Evolutionary conservation across 345 rosid species (phyloP), one percentile per base, ranked within the genome.

Genomic region (Hibiscus trionum): DNA sequence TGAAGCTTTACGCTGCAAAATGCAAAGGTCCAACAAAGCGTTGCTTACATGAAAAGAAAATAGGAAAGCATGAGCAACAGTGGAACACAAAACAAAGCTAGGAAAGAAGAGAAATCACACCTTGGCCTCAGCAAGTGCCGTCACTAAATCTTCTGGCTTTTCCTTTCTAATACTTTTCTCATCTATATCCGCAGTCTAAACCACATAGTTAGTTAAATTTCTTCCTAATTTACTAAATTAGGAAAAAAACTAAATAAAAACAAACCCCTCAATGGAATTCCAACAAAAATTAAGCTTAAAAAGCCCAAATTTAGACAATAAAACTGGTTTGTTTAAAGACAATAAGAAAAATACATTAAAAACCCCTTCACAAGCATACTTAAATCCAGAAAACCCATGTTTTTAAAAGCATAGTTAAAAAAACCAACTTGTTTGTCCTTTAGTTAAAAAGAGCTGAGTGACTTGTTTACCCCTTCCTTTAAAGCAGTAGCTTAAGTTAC

Each of bases 81-180:
- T 68, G 37, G 47, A 64, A 4, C 19, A 17, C 52, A 19, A 9
- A 61, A 26, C 61, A 46, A 61, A 53, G 59, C 64, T 15, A 68
- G 21, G 14, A 3, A 56, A 56, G 21, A 29, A 11, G 24, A 49
- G 61, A 69, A 66, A 46, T 10, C 64, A 11, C 2, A 90, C 97
- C 93, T 92, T 95, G 8, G 97, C 99, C 84, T 89, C 85, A 35
- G 99, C 99, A 46, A 95, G 80, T 80, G 96, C 90, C 65, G 82
- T 79, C 24, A 95, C 99, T 83, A 95, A 78, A 42, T 95, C 99
- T 77, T 95, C 96, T 3, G 99, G 91, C 71, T 79, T 88, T 37
- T 86, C 97, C 77, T 75, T 85, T 76, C 99, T 85, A 15, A 95
- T 90, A 46, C 78, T 70, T 77, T 87, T 84, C 78, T 95, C 99